Evolutionary conservation across 2,329 filamentous ascomycete species (phyloP).

Genomic region (Mycosphaerella sp.): DNA sequence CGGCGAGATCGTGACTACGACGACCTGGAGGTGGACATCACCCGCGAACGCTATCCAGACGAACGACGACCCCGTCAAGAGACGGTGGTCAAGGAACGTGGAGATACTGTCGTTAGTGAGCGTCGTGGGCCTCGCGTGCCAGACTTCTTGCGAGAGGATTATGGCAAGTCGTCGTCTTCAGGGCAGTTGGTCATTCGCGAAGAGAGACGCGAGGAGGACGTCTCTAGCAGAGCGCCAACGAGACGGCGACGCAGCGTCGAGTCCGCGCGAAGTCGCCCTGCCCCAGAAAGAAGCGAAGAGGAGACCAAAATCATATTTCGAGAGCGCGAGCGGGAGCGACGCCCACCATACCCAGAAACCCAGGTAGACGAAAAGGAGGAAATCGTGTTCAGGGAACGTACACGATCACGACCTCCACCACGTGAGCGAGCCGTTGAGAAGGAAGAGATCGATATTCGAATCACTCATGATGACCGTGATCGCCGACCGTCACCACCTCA

Average conservation of each 20-base stretch:
- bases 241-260: slow-evolving; percentile 26
- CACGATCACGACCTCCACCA: slow-evolving; percentile 33
- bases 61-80: slow-evolving; percentile 21
- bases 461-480: slow-evolving; percentile 25
- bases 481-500: slow-evolving; percentile 29
- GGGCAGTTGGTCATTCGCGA: slow-evolving; percentile 44
- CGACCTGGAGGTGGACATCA: slow-evolving; percentile 47
- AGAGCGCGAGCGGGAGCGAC: slow-evolving; percentile 25
- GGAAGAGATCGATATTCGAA: slow-evolving; percentile 36
- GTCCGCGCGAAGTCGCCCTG: slow-evolving; percentile 27
- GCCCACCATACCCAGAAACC: slow-evolving; percentile 27
- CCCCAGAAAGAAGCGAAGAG: slow-evolving; percentile 35
- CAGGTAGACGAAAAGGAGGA: slow-evolving; percentile 34
- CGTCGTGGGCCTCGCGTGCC: slow-evolving; percentile 40
- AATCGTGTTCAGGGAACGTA: slow-evolving; percentile 36
- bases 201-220: slow-evolving; percentile 35
- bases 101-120: slow-evolving; percentile 31
- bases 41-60: slow-evolving; percentile 27
- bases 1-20: slow-evolving; percentile 43
- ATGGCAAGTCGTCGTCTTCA: slow-evolving; percentile 39
- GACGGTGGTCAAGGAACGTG: slow-evolving; percentile 29
- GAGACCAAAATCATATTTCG: slow-evolving; percentile 39
- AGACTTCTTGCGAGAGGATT: slow-evolving; percentile 48
- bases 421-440: slow-evolving; percentile 27
- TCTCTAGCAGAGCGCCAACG: slow-evolving; percentile 26